These are phyloP conservation scores for Xylaria hypoxylon DNA, from an alignment of 2,329 filamentous ascomycete species.

Conservation along the genomic window DNA sequence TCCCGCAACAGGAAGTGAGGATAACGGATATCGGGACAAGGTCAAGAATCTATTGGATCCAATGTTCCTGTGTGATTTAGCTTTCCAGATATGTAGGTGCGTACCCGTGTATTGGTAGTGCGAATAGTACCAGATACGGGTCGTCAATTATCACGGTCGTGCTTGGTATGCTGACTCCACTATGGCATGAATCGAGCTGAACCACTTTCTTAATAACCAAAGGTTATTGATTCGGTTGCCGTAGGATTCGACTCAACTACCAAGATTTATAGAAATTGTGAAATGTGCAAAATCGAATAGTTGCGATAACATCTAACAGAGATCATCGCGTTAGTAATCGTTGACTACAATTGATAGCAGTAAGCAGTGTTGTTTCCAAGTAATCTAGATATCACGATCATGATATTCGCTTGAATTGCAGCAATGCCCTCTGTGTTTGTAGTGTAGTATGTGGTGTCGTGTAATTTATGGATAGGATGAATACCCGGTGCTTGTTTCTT, in stretches of 20 bases:
- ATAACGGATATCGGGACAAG: constrained; percentile 44
- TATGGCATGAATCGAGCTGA: constrained; percentile 15
- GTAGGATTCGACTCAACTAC: not conserved
- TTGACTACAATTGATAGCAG: constrained; percentile 9
- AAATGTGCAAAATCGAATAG: not conserved
- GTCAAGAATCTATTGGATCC: constrained; percentile 45
- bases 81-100: constrained; percentile 44
- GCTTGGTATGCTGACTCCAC: constrained; percentile 7
- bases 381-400: not conserved
- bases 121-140: constrained; percentile 38
- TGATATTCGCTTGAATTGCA: constrained; percentile 15
- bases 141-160: constrained; percentile 23
- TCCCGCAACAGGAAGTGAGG: constrained; percentile 36
- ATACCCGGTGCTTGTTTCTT: constrained; percentile 13
- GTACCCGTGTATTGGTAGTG: constrained; percentile 45
- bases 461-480: constrained; percentile 22
- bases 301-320: constrained; percentile 14
- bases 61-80: constrained; percentile 42
- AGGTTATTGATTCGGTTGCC: not conserved
- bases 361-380: not conserved
- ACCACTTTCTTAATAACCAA: not conserved
- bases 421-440: not conserved
- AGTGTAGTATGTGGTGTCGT: constrained; percentile 7
- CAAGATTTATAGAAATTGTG: not conserved
- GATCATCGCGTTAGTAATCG: constrained; percentile 23